Conservation (phyloP, 2,329 filamentous ascomycete species). For the Sclerotinia sclerotiorum region DNA sequence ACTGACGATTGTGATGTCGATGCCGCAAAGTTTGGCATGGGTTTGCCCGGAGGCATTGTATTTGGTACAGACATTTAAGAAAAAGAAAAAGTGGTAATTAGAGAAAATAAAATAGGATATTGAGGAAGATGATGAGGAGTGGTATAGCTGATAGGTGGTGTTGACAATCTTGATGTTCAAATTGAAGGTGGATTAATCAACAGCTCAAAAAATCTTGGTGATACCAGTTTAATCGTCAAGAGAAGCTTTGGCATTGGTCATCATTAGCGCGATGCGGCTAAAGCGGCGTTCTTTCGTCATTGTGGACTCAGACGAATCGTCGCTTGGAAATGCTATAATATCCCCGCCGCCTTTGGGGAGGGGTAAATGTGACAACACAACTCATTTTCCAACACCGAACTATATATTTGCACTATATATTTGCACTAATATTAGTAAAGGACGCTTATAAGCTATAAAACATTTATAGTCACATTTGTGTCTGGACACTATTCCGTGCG, state of each 20-base stretch:
- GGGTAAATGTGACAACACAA: constrained; percentile 4
- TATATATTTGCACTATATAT: no score
- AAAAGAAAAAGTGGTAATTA: constrained; percentile 31
- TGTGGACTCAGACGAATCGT: background rate
- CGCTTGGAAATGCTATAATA: background rate
- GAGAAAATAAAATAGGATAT: constrained; percentile 27
- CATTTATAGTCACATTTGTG: no score
- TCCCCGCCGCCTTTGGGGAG: constrained; percentile 19
- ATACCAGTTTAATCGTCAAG: constrained; percentile 25
- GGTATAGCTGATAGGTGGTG: constrained; percentile 28
- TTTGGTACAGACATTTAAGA: constrained; percentile 36
- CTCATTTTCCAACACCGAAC: background rate
- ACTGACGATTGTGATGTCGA: constrained; percentile 40
- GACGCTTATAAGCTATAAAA: fast-evolving
- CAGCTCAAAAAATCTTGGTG: constrained; percentile 26
- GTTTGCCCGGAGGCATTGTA: constrained; percentile 34
- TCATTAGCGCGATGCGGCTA: constrained; percentile 6
- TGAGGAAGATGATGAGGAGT: constrained; percentile 29
- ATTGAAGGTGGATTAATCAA: constrained; percentile 22
- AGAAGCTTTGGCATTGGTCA: constrained; percentile 29
- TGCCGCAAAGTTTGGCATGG: constrained; percentile 38
- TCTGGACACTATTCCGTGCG: background rate
- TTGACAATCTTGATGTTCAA: constrained; percentile 25
- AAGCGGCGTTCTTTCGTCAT: constrained; percentile 25
- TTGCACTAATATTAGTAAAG: background rate